Percentiles rank a stretch among this genome's conserved stretches.
Conservation (phyloP, 2,329 filamentous ascomycete species). For the Fusarium napiforme region DNA sequence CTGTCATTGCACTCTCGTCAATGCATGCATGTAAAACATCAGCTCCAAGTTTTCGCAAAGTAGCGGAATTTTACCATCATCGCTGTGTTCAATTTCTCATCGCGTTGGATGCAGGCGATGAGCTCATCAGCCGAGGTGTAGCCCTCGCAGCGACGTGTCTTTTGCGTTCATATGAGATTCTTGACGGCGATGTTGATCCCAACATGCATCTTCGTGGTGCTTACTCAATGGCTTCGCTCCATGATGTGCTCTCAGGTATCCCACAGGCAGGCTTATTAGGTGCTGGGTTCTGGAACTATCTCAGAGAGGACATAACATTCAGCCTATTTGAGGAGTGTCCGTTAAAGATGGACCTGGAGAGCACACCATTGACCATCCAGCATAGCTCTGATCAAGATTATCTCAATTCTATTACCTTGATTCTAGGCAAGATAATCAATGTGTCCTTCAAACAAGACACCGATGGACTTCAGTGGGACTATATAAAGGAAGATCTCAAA, state of each 20-base stretch:
- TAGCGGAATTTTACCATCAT: constrained; percentile 54
- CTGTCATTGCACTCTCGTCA: constrained; percentile 58
- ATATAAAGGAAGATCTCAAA: constrained; percentile 36
- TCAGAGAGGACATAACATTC: constrained; percentile 65
- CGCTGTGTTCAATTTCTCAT: constrained; percentile 55
- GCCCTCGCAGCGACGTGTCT: constrained; percentile 60
- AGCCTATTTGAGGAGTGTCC: constrained; percentile 57
- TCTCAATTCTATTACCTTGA: constrained; percentile 55
- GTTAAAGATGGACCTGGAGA: constrained; percentile 54
- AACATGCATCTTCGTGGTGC: constrained; percentile 59
- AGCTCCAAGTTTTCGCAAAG: constrained; percentile 37
- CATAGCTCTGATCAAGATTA: constrained; percentile 34
- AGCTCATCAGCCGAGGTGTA: constrained; percentile 50
- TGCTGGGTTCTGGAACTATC: constrained; percentile 63
- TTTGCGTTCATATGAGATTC: constrained; percentile 60
- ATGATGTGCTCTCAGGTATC: constrained; percentile 36
- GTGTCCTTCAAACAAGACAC: constrained; percentile 43
- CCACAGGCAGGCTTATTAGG: constrained; percentile 47
- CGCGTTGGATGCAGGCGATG: constrained; percentile 47
- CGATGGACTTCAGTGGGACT: constrained; percentile 30
- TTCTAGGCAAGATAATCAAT: constrained; percentile 59
- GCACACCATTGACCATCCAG: constrained; percentile 29
- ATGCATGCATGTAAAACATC: constrained; percentile 52
- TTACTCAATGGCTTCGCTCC: constrained; percentile 55
- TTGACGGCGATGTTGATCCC: constrained; percentile 54